Evolutionary conservation across 225 moss, liverwort and hornwort genomes (phyloP).

Genomic region (Thuidium tamariscinum): DNA sequence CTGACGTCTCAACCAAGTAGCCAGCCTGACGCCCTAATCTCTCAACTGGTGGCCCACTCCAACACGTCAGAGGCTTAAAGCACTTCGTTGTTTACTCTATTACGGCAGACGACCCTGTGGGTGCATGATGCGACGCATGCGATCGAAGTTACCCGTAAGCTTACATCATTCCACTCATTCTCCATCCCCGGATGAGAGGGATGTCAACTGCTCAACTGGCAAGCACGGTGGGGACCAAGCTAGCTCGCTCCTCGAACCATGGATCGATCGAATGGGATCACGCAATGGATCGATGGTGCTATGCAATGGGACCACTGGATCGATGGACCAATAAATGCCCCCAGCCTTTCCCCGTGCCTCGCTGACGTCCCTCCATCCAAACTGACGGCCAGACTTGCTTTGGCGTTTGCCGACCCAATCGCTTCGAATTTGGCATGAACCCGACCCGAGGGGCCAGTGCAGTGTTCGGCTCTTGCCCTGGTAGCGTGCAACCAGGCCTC

Average conservation of each 20-base stretch:
- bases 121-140: neutral
- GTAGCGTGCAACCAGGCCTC: neutral
- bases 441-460: no score
- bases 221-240: neutral
- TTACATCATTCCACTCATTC: neutral
- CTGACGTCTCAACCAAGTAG: neutral
- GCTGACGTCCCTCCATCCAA: neutral
- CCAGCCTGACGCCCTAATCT: neutral
- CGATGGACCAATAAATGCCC: neutral
- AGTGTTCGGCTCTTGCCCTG: neutral
- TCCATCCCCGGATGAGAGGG: neutral
- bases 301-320: neutral
- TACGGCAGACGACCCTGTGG: neutral
- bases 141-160: neutral
- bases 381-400: neutral
- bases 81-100: neutral
- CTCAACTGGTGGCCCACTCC: neutral
- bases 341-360: neutral
- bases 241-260: neutral
- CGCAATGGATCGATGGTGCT: neutral
- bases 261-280: no score
- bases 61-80: neutral
- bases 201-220: neutral
- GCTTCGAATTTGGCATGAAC: neutral
- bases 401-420: neutral